Conservation (phyloP, 495 filamentous ascomycete genomes). For the Neurospora africana region DNA sequence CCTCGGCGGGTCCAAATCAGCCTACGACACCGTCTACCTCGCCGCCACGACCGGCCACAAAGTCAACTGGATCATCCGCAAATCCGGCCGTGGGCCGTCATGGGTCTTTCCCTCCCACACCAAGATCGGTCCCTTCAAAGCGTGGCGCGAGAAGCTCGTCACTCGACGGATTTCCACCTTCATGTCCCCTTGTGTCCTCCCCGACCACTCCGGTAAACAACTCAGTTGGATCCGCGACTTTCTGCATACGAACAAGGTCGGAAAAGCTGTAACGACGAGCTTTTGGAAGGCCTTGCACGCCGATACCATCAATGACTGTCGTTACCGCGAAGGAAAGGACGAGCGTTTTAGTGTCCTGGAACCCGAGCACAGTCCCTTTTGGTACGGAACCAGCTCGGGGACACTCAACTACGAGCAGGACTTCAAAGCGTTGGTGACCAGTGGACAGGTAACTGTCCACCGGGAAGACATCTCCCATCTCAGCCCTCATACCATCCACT, state of each 20-base stretch:
- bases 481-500: conserved; percentile 33
- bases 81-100: conserved; percentile 55
- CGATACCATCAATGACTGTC: conserved; percentile 43
- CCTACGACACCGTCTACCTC: conserved; percentile 60
- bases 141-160: conserved; percentile 35
- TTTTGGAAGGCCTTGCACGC: conserved; percentile 51
- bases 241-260: conserved; percentile 46
- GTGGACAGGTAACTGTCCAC: conserved; percentile 48
- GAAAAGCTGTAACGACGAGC: conserved; percentile 45
- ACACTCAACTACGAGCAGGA: conserved; percentile 59
- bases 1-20: conserved; percentile 61
- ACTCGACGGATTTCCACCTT: conserved; percentile 33
- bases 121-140: conserved; percentile 16
- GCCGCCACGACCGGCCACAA: conserved; percentile 48
- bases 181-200: conserved; percentile 15
- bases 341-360: conserved; percentile 41
- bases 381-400: conserved; percentile 30
- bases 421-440: conserved; percentile 48
- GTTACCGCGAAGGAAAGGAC: conserved; percentile 26
- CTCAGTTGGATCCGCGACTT: conserved; percentile 12
- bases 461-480: conserved; percentile 52
- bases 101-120: conserved; percentile 47
- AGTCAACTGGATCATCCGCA: conserved; percentile 64
- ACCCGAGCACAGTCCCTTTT: conserved; percentile 48
- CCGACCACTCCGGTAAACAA: conserved; percentile 12